Conservation (phyloP, 345 rosid genomes). For the Lumnitzera racemosa region DNA sequence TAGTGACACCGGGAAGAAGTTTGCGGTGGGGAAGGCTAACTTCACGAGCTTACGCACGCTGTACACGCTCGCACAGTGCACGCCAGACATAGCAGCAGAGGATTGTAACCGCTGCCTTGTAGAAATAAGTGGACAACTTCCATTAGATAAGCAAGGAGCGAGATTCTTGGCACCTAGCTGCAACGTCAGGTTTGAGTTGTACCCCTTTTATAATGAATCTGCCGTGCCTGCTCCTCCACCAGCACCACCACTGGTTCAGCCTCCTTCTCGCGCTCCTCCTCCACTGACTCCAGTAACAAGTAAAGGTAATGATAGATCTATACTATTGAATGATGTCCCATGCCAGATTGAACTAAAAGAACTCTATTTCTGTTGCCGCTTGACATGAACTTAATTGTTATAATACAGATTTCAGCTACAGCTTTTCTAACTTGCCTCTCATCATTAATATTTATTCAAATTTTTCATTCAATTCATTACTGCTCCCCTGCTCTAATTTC, state of each 20-base stretch:
- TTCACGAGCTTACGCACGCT: slow-evolving; percentile 15
- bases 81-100: slow-evolving; percentile 26
- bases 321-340: background rate
- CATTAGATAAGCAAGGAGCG: slow-evolving; percentile 19
- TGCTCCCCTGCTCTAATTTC: no score
- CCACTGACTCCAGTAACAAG: background rate
- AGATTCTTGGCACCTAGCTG: slow-evolving; percentile 32
- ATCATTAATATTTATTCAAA: no score
- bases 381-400: no score
- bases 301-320: background rate
- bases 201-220: slow-evolving; percentile 26
- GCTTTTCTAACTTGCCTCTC: no score
- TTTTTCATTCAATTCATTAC: no score
- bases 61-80: slow-evolving; percentile 45
- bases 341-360: no score
- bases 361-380: no score
- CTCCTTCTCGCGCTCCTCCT: background rate
- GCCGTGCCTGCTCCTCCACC: slow-evolving; percentile 7
- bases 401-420: no score
- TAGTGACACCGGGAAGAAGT: slow-evolving; percentile 22
- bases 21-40: slow-evolving; percentile 15
- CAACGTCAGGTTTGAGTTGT: slow-evolving; percentile 31
- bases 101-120: slow-evolving; percentile 32
- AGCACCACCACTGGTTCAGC: slow-evolving; percentile 6
- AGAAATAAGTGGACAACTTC: slow-evolving; percentile 9